Percentiles rank a stretch among this genome's conserved stretches.
Evolutionary conservation across 768 basidiomycete species (phyloP).

Genomic region (Termitomyces sp.): DNA sequence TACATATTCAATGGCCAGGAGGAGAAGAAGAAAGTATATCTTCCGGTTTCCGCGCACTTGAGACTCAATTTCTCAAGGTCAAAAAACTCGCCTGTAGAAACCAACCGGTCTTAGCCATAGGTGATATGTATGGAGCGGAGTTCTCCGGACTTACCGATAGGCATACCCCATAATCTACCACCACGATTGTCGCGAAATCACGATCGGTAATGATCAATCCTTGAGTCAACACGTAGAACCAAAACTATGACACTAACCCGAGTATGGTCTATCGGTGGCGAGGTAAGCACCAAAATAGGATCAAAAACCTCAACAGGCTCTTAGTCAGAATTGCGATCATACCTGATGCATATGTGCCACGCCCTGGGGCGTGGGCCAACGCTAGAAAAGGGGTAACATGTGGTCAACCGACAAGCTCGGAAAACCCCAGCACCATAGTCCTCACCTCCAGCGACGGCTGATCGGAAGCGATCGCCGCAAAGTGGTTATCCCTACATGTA

Average conservation of each 20-base stretch:
- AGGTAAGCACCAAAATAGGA: slow-evolving; percentile 1
- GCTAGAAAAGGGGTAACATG: slow-evolving; percentile 22
- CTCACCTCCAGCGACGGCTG: slow-evolving; percentile 59
- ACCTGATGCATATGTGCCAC: slow-evolving; percentile 52
- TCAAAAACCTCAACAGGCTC: neutral
- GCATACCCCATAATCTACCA: slow-evolving; percentile 65
- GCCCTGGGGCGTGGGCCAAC: slow-evolving; percentile 48
- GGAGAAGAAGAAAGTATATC: slow-evolving; percentile 73
- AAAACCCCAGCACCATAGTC: neutral
- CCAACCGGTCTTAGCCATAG: neutral
- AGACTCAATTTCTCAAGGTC: slow-evolving; percentile 61
- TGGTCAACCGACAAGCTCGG: neutral
- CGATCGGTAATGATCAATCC: slow-evolving; percentile 13
- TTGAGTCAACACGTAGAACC: neutral
- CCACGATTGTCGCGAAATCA: slow-evolving; percentile 22
- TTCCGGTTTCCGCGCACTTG: slow-evolving; percentile 47
- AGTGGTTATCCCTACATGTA: slow-evolving; percentile 61
- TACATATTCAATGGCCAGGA: slow-evolving; percentile 74
- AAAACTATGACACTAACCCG: slow-evolving; percentile 34
- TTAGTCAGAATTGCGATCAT: slow-evolving; percentile 6
- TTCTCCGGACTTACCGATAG: slow-evolving; percentile 43
- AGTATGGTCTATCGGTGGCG: slow-evolving; percentile 43
- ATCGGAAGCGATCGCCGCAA: slow-evolving; percentile 65
- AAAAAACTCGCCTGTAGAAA: slow-evolving; percentile 56
- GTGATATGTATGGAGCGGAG: neutral